Evolutionary conservation across 177 flowering plant genomes (phyloP), one percentile per base, ranked within the genome.

Genomic region (Vitis hybrid): DNA sequence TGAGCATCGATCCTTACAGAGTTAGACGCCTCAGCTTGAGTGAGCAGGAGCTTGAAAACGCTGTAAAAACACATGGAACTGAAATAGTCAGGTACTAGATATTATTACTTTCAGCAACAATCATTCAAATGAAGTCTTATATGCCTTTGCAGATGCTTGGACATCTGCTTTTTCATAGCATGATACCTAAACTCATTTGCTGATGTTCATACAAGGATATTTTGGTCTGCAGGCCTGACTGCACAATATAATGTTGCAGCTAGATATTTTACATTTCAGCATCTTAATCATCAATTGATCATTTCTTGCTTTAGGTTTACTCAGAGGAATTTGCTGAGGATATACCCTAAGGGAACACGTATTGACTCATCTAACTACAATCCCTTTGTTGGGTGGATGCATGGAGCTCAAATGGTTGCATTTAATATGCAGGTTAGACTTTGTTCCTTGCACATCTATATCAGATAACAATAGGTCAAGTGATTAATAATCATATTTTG

Each of bases 351-450:
- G 71, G 79, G 80, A 5, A 57, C 51, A 17, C 77, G 85, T 13
- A 1, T 82, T 0, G 54, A 62, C 59, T 82, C 85, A 6, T 77
- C 85, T 15, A 82, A 82, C 49, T 82, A 77, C 68, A 23, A 77
- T 34, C 85, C 82, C 32, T 18, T 74, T 54, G 50, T 72, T 23
- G 82, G 74, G 12, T 81, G 84, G 84, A 68, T n/a, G 65, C 80
- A 81, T 74, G 84, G 84, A 70, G 85, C 85, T 70, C 85, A 82
- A 68, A 82, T 82, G 85, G 81, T 82, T 55, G 85, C 85, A 54
- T 75, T 82, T 26, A 82, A 79, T 68, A 79, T 82, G 82, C 85
- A 82, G 78, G 85, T 79, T 23, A 48, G 52, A 60, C 1, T 30
- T 52, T 7, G 5, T 40, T 40, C 8, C 7, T 40, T 40, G 4